Evolutionary conservation across 73 alveolate genomes (phyloP), one percentile per base, ranked within the genome.

Genomic region (Stentor coeruleus): DNA sequence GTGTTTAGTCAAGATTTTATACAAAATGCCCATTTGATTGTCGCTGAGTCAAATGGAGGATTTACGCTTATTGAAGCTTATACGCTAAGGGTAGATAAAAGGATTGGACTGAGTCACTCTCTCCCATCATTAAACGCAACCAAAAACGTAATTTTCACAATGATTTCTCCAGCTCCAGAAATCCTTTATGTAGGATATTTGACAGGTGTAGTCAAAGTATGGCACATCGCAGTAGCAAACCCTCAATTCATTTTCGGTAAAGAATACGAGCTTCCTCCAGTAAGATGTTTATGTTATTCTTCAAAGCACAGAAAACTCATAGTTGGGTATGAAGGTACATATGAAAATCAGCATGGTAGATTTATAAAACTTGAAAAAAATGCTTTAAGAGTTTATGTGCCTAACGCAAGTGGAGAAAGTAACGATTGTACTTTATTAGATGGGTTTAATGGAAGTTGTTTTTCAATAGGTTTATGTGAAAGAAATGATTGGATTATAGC

Each of bases 121-220:
- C 66, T 49, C 20, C 66, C 66, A 11, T 49, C 66, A 11, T 49
- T 49, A 49, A 49, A 49, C 66, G 66, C 66, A 49, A 11, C 66
- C 6, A 49, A 49, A 66, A 66, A 31, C 79, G 37, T 20, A 33
- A 66, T 66, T 33, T 20, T 20, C 37, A 66, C 37, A 20, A 66
- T 66, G 79, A 66, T 66, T 66, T 66, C 79, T 1, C 36, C 39
- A 14, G 79, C 37, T 26, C 79, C 79, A 66, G 79, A 66, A 11
- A 20, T 66, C n/a, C 37, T 66, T 20, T 66, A 66, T 66, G 79
- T 31, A 66, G 79, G 79, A 15, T 66, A 20, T 66, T 31, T 20
- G n/a, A 15, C n/a, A 28, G 79, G 79, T 15, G n/a, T 20, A 28
- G 41, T 66, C 1, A 20, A 31, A 31, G 79, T 66, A 20, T 66